A percentile compares a stretch with the other conserved stretches of the same genome.
Conservation (phyloP, 2,329 filamentous ascomycete genomes). For the Balansia obtecta region DNA sequence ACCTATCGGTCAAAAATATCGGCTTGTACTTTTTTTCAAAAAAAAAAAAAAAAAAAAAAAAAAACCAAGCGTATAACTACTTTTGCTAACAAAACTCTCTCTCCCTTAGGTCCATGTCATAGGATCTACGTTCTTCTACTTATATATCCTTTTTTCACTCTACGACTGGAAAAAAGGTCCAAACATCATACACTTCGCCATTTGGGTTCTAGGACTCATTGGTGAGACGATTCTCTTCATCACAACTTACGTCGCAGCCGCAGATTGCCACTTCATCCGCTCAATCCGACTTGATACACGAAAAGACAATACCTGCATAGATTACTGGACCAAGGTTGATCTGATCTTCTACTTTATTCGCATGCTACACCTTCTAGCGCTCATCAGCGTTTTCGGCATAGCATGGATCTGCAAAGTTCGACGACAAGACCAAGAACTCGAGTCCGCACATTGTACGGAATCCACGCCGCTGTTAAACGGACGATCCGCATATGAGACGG, state of each 20-base stretch:
- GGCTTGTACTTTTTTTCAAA: too few relatives aligned
- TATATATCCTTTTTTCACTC: slow-evolving; percentile 74
- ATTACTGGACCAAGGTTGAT: slow-evolving; percentile 39
- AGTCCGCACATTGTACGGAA: slow-evolving; percentile 39
- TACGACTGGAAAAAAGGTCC: slow-evolving; percentile 75
- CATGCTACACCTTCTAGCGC: slow-evolving; percentile 49
- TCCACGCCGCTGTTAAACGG: slow-evolving; percentile 48
- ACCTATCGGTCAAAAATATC: too few relatives aligned
- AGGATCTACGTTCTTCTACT: slow-evolving; percentile 76
- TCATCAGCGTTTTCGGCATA: slow-evolving; percentile 37
- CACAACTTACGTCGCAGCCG: slow-evolving; percentile 57
- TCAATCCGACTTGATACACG: slow-evolving; percentile 16
- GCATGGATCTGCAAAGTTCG: slow-evolving; percentile 29
- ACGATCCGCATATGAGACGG: slow-evolving; percentile 23
- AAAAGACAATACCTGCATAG: slow-evolving; percentile 19
- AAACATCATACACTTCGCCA: slow-evolving; percentile 62
- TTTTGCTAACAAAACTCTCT: not conserved
- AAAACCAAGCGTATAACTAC: not conserved
- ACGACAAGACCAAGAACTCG: slow-evolving; percentile 22
- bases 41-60: too few relatives aligned
- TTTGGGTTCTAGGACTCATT: slow-evolving; percentile 63
- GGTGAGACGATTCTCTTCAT: slow-evolving; percentile 63
- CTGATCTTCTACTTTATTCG: slow-evolving; percentile 56
- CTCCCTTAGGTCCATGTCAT: slow-evolving; percentile 63
- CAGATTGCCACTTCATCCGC: slow-evolving; percentile 49